These are phyloP conservation scores for Trichodelitschia bisporula DNA, from an alignment of 495 filamentous ascomycete species.

Conservation along the genomic window DNA sequence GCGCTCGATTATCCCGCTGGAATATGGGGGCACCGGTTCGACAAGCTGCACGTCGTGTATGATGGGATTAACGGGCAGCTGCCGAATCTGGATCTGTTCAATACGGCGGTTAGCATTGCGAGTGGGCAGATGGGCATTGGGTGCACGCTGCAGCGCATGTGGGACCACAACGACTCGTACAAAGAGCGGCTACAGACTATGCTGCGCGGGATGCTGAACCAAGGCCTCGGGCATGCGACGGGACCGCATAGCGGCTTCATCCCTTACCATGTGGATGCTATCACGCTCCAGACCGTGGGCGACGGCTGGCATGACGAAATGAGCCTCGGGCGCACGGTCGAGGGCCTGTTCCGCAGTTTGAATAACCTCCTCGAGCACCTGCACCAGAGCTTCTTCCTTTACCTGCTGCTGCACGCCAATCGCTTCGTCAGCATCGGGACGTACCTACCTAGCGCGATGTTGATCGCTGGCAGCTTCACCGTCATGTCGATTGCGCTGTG, in stretches of 20 bases:
- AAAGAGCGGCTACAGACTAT: constrained; percentile 65
- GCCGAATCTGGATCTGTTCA: constrained; percentile 87
- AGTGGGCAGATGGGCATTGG: constrained; percentile 82
- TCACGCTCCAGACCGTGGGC: constrained; percentile 74
- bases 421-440: constrained; percentile 96
- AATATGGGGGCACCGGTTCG: constrained; percentile 47
- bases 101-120: constrained; percentile 73
- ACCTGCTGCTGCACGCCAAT: constrained; percentile 69
- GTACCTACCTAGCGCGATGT: constrained; percentile 89
- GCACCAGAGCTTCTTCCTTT: constrained; percentile 99
- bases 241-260: constrained; percentile 90
- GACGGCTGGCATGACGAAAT: constrained; percentile 95
- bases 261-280: constrained; percentile 91
- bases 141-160: constrained; percentile 63
- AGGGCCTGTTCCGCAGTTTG: constrained; percentile 70
- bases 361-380: constrained; percentile 94
- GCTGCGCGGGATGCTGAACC: constrained; percentile 78
- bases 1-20: constrained; percentile 66
- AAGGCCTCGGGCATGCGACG: constrained; percentile 70
- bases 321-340: constrained; percentile 69
- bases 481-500: constrained; percentile 86
- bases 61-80: constrained; percentile 92
- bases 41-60: constrained; percentile 73
- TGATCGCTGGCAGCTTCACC: constrained; percentile 80
- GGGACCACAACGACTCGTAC: constrained; percentile 45